Evolutionary conservation across 2,329 filamentous ascomycete genomes (phyloP).

Genomic region (Paecilomyces sp.): DNA sequence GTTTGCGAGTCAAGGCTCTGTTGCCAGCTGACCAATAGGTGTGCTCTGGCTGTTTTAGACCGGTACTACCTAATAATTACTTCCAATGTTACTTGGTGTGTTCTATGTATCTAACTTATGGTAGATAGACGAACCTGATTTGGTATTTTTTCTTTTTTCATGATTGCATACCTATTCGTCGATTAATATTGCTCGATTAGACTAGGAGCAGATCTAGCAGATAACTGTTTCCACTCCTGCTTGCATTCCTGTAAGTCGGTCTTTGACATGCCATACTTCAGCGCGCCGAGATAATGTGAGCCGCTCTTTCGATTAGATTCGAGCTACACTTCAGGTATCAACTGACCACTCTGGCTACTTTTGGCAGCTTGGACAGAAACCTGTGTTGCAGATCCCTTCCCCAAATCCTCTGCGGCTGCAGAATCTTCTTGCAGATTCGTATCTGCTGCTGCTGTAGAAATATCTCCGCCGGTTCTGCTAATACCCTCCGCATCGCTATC

Average conservation of each 20-base stretch:
- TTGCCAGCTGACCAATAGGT: too few relatives aligned
- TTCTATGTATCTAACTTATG: too few relatives aligned
- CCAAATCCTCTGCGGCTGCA: background rate
- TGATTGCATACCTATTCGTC: background rate
- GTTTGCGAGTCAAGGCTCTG: too few relatives aligned
- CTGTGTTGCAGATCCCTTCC: conserved; percentile 8
- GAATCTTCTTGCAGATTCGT: background rate
- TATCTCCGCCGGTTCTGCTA: background rate
- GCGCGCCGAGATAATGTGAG: background rate
- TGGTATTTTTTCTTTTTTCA: background rate
- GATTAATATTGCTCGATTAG: background rate
- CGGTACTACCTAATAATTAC: too few relatives aligned
- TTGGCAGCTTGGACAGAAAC: conserved; percentile 10
- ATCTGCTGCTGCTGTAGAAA: background rate
- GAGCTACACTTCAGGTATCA: conserved; percentile 4
- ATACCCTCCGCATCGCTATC: conserved; percentile 10
- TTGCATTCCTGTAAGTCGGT: too few relatives aligned
- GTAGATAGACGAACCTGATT: background rate
- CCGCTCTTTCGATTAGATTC: background rate
- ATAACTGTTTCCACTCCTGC: too few relatives aligned
- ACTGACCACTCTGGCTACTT: conserved; percentile 9
- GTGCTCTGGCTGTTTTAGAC: too few relatives aligned
- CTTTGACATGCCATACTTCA: background rate
- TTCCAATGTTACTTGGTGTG: too few relatives aligned
- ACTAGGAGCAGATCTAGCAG: too few relatives aligned